Evolutionary conservation across 495 filamentous ascomycete genomes (phyloP).

Genomic region (Penicillium argentinense): DNA sequence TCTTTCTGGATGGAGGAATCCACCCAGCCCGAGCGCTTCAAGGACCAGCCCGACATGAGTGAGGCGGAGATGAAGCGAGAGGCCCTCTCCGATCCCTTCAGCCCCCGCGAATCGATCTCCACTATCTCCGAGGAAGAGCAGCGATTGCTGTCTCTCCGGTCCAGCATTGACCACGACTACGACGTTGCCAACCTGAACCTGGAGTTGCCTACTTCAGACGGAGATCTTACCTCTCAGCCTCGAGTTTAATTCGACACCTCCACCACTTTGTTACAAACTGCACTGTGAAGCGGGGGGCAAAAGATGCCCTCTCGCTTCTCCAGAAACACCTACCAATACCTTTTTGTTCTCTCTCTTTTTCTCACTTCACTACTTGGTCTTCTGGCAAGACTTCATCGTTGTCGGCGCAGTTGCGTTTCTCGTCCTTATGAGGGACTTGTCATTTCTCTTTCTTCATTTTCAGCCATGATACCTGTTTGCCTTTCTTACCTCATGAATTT

Average conservation of each 20-base stretch:
- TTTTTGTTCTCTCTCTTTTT: constrained; percentile 1
- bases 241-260: constrained; percentile 5
- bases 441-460: constrained; percentile 17
- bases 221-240: constrained; percentile 2
- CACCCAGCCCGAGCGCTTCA: constrained; percentile 31
- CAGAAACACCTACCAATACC: too few species aligned
- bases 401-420: constrained; percentile 4
- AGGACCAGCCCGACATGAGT: constrained; percentile 16
- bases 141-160: constrained; percentile 42
- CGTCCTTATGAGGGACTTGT: constrained; percentile 3
- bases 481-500: constrained; percentile 16
- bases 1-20: constrained; percentile 54
- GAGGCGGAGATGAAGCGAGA: constrained; percentile 32
- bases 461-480: constrained; percentile 19
- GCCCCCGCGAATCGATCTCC: constrained; percentile 5
- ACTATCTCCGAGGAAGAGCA: constrained; percentile 36
- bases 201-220: constrained; percentile 16
- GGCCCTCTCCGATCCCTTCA: constrained; percentile 15
- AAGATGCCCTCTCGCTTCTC: too few species aligned
- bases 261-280: too few species aligned
- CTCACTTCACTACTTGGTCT: constrained; percentile 7
- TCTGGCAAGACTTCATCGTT: constrained; percentile 17
- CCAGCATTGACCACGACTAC: constrained; percentile 40
- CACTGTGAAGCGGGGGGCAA: too few species aligned
- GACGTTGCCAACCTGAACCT: constrained; percentile 31